Conservation (phyloP, 164 flowering plant species). For the Tinospora cordifolia region DNA sequence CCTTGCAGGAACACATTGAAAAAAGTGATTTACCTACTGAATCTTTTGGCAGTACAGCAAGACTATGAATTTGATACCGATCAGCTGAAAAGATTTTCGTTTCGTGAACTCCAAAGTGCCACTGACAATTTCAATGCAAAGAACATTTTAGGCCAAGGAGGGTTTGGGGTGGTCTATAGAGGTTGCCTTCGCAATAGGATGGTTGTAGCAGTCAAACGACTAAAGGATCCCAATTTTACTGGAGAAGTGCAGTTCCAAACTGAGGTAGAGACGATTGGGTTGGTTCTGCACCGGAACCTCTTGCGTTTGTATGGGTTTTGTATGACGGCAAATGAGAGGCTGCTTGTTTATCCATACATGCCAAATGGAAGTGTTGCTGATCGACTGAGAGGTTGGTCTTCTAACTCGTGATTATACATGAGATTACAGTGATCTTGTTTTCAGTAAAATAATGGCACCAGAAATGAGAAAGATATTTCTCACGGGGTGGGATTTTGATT, state of each 20-base stretch:
- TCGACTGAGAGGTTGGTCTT: conserved; percentile 74
- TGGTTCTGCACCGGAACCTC: conserved; percentile 90
- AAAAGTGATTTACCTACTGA: conserved; percentile 14
- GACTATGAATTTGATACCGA: conserved; percentile 73
- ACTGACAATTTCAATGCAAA: conserved; percentile 68
- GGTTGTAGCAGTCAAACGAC: conserved; percentile 79
- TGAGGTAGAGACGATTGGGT: conserved; percentile 97
- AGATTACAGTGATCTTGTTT: background rate
- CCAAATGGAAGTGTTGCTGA: conserved; percentile 96
- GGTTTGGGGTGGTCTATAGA: conserved; percentile 88
- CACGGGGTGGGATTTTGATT: too few relatives aligned
- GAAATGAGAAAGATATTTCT: too few relatives aligned
- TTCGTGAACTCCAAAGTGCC: conserved; percentile 75
- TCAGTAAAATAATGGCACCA: too few relatives aligned
- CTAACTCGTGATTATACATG: background rate
- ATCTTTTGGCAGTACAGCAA: conserved; percentile 57
- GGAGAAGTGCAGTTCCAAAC: conserved; percentile 98
- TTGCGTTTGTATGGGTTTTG: conserved; percentile 88
- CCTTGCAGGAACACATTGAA: background rate
- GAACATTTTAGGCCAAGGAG: conserved; percentile 89
- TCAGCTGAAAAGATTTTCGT: conserved; percentile 71
- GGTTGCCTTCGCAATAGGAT: conserved; percentile 70
- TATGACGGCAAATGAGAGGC: conserved; percentile 72
- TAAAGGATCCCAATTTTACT: conserved; percentile 76
- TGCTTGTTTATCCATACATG: conserved; percentile 95